A percentile compares a stretch with the other conserved stretches of the same genome.
Conservation (phyloP, 495 filamentous ascomycete genomes). For the Bacidia gigantensis region DNA sequence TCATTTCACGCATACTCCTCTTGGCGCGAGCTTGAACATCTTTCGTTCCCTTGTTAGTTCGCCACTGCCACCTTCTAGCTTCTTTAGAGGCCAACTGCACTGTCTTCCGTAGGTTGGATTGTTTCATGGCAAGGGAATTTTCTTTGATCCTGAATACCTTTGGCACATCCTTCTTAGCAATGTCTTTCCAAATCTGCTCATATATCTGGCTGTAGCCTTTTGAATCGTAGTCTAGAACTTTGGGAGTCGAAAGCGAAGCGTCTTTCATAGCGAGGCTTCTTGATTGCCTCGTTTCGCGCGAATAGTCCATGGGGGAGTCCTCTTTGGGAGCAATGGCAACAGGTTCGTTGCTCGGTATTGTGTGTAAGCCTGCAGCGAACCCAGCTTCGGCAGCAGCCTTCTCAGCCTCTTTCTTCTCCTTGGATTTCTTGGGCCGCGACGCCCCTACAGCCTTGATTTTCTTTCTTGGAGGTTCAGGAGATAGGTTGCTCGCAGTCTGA, state of each 20-base stretch:
- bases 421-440: conserved; percentile 67
- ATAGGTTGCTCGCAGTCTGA: conserved; percentile 48
- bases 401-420: conserved; percentile 92
- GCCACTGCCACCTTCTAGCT: conserved; percentile 89
- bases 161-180: conserved; percentile 82
- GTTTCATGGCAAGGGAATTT: conserved; percentile 66
- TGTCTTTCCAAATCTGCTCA: conserved; percentile 94
- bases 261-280: conserved; percentile 49
- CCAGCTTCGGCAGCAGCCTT: conserved; percentile 86
- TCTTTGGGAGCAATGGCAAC: conserved; percentile 49
- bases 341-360: conserved; percentile 65
- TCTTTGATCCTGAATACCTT: conserved; percentile 80
- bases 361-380: conserved; percentile 43
- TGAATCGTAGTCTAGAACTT: conserved; percentile 50
- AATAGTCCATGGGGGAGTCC: conserved; percentile 36
- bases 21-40: conserved; percentile 95
- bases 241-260: conserved; percentile 36
- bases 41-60: conserved; percentile 96
- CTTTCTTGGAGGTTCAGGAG: conserved; percentile 47
- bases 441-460: conserved; percentile 38
- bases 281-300: conserved; percentile 38
- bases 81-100: conserved; percentile 95
- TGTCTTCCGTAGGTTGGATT: conserved; percentile 91
- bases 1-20: conserved; percentile 98
- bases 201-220: conserved; percentile 96